Base-by-base conservation (phyloP, 352 stramenopile species). In the Pythium volutum region DNA sequence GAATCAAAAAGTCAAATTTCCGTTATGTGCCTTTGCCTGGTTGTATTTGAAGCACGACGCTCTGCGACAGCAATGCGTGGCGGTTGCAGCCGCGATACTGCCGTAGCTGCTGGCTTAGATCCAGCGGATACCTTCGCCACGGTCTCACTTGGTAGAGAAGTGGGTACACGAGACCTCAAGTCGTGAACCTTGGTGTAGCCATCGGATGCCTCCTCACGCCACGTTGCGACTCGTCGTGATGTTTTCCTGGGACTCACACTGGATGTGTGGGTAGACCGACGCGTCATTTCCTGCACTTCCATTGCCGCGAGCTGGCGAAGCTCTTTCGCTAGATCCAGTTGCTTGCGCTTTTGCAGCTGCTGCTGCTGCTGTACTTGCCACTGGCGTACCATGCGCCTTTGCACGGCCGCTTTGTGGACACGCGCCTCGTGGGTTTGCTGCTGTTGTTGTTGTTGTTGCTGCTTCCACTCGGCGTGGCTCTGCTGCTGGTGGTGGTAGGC, bases 201-300 rank as follows among this genome's bases (percentile, higher is more conserved):
- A 1, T 22, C 38, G 6, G 12, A 26, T 4, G 8, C 20, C 12
- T 27, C 10, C 42, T 14, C n/a, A 29, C n/a, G n/a, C 22, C 42
- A 48, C n/a, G n/a, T 29, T 14, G 16, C 42, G n/a, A 25, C 9
- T n/a, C n/a, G 42, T 26, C 16, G 46, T 2, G 26, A 29, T 33
- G 12, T 53, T 16, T 31, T 38, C 9, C 16, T 39, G 23, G 16
- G 27, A 48, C 26, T 31, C 25, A 10, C 10, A 15, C 2, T 43
- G 4, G 46, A 12, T 4, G 26, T 15, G 0, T 23, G 2, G 31
- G n/a, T n/a, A n/a, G n/a, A n/a, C n/a, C 26, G 41, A 25, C 53
- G 53, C 41, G 53, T 43, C 53, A 79, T 73, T 46, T 79, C 72
- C 4, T 66, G 66, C 16, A 73, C 67, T 31, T 79, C 72, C 62